phyloP scores from a whole-genome alignment of 163 green algal species.

The Scenedesmus sp. region DNA sequence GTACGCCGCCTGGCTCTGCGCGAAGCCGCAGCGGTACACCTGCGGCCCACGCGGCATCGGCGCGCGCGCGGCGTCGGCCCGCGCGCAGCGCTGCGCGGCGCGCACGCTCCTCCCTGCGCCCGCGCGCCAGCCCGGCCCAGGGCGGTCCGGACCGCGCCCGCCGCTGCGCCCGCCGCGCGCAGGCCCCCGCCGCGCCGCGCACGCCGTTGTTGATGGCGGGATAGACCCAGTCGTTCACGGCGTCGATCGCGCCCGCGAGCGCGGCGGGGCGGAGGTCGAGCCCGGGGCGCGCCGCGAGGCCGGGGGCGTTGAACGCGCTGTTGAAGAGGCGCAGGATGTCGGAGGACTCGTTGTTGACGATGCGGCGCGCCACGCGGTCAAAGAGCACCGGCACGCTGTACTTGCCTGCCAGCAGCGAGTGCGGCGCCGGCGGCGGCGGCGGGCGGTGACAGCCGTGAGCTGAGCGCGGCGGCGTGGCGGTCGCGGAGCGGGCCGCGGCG shows the following conservation, averaged over 20 bases:
- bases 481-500: not conserved
- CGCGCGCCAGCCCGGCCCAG: no score
- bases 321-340: conserved; percentile 98
- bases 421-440: no score
- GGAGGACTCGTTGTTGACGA: conserved; percentile 97
- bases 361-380: conserved; percentile 90
- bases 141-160: no score
- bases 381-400: conserved; percentile 96
- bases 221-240: conserved; percentile 66
- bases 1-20: conserved; percentile 78
- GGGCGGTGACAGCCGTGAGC: not conserved
- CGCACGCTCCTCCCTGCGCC: no score
- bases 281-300: conserved; percentile 48
- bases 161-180: no score
- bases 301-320: conserved; percentile 43
- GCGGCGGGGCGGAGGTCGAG: conserved; percentile 70
- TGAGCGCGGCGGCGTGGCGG: not conserved
- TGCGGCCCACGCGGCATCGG: no score
- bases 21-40: conserved; percentile 72
- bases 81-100: no score
- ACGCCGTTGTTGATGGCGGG: conserved; percentile 87
- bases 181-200: no score
- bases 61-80: no score
- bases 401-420: conserved; percentile 67
- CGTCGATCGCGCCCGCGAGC: conserved; percentile 60